These are phyloP conservation scores for Suillus americanus DNA, from an alignment of 768 basidiomycete genomes.

Conservation along the genomic window DNA sequence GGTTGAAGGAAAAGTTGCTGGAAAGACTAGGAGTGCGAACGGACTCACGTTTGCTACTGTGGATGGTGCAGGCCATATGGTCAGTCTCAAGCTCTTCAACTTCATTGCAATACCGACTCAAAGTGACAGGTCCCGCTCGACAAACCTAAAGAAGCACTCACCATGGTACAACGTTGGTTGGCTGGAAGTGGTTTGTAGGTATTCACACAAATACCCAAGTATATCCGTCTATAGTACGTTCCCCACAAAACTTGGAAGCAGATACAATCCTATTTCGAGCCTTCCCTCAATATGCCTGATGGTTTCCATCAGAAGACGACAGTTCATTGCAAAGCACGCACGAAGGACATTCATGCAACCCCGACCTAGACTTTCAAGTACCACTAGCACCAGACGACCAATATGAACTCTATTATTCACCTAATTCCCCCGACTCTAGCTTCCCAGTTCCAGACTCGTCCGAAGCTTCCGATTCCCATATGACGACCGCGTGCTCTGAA, in stretches of 20 bases:
- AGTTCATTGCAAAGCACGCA: too few relatives aligned
- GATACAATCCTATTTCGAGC: not conserved
- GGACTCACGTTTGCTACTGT: slow-evolving; percentile 71
- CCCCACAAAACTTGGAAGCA: not conserved
- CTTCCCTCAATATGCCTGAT: too few relatives aligned
- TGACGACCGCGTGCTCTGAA: too few relatives aligned
- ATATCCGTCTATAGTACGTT: not conserved
- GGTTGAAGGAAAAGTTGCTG: slow-evolving; percentile 46
- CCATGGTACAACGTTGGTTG: slow-evolving; percentile 51
- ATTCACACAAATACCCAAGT: not conserved
- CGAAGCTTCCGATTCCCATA: too few relatives aligned
- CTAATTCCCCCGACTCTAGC: too few relatives aligned
- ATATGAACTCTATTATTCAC: too few relatives aligned
- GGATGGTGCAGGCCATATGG: slow-evolving; percentile 77
- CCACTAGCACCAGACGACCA: too few relatives aligned
- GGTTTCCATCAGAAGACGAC: too few relatives aligned
- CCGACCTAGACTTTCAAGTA: too few relatives aligned
- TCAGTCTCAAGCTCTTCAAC: slow-evolving; percentile 22
- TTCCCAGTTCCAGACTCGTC: too few relatives aligned
- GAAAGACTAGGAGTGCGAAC: slow-evolving; percentile 54
- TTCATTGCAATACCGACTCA: slow-evolving; percentile 7
- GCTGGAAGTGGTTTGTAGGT: slow-evolving; percentile 28
- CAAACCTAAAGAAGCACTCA: slow-evolving; percentile 54
- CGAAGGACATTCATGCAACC: too few relatives aligned
- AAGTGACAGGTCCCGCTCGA: slow-evolving; percentile 55